Percentiles rank a stretch among this genome's conserved stretches.
Conservation (phyloP, 2,329 filamentous ascomycete species). For the Scytalidium lignicola region DNA sequence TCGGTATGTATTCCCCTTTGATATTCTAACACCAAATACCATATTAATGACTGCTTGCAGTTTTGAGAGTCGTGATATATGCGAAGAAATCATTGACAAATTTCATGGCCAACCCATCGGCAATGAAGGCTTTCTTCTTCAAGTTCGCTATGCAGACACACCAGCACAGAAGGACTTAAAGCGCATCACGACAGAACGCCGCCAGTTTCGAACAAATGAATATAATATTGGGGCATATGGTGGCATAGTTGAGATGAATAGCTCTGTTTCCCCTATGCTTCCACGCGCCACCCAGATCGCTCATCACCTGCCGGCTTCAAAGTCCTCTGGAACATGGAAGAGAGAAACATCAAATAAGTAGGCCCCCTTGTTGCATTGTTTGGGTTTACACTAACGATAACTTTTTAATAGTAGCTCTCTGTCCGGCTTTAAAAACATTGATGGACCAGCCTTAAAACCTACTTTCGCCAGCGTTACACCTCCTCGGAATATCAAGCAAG, state of each 20-base stretch:
- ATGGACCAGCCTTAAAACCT: constrained; percentile 18
- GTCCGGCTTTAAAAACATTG: constrained; percentile 27
- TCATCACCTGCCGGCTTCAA: constrained; percentile 24
- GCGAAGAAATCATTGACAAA: constrained; percentile 79
- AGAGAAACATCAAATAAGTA: constrained; percentile 22
- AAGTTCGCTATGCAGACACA: constrained; percentile 96
- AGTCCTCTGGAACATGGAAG: constrained; percentile 28
- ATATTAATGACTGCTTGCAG: constrained; percentile 40
- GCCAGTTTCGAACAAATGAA: constrained; percentile 93
- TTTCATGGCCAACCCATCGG: constrained; percentile 78
- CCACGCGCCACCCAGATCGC: constrained; percentile 26
- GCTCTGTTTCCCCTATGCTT: constrained; percentile 44
- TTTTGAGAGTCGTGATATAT: constrained; percentile 84
- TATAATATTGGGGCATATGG: constrained; percentile 75
- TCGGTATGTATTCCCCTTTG: constrained; percentile 55
- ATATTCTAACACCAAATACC: constrained; percentile 2
- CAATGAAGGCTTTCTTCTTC: constrained; percentile 75
- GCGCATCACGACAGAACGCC: constrained; percentile 89
- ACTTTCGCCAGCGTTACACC: constrained; percentile 7
- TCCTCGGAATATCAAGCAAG: constrained; percentile 13
- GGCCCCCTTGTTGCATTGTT: not conserved
- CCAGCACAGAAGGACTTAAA: constrained; percentile 95
- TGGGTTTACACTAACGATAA: constrained; percentile 2
- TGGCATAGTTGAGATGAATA: constrained; percentile 41
- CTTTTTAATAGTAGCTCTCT: constrained; percentile 15